These are phyloP conservation scores for Leccinum subfulvum DNA, from an alignment of 1,284 basidiomycete species.

Conservation along the genomic window DNA sequence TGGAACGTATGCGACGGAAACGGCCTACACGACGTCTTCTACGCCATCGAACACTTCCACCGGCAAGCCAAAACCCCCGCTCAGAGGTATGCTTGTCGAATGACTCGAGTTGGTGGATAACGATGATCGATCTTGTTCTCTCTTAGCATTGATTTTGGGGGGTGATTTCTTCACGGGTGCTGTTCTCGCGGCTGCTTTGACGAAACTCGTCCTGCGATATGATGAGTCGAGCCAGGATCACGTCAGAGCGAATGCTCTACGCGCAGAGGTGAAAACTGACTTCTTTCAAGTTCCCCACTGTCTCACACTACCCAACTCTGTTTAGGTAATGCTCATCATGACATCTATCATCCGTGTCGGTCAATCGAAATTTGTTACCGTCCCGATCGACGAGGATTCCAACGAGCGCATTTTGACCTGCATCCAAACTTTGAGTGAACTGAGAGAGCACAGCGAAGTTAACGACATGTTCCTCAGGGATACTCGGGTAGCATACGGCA, in stretches of 20 bases:
- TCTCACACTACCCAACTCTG: background rate
- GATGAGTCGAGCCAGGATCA: conserved; percentile 60
- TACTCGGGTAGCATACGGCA: conserved; percentile 90
- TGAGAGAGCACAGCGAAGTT: conserved; percentile 61
- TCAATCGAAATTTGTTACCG: conserved; percentile 91
- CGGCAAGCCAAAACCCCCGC: conserved; percentile 88
- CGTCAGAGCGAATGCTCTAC: conserved; percentile 67
- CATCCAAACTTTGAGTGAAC: conserved; percentile 87
- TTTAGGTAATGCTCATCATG: conserved; percentile 95
- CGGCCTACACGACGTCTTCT: conserved; percentile 73
- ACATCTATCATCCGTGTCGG: conserved; percentile 95
- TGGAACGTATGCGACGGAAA: conserved; percentile 97
- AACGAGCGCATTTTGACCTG: conserved; percentile 97
- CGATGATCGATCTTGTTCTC: conserved; percentile 1
- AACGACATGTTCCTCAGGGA: conserved; percentile 91
- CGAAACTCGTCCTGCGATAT: conserved; percentile 90
- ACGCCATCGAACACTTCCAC: conserved; percentile 71
- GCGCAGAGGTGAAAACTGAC: conserved; percentile 69
- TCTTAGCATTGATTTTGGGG: conserved; percentile 78
- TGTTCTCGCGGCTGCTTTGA: conserved; percentile 85
- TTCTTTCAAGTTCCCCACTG: conserved; percentile 1
- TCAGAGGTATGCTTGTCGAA: conserved; percentile 57
- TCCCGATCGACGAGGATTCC: conserved; percentile 97
- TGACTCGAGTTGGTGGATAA: background rate
- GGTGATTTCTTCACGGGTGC: conserved; percentile 98